Evolutionary conservation across 352 stramenopile genomes (phyloP).

Genomic region (Globisporangium paroecandrum): DNA sequence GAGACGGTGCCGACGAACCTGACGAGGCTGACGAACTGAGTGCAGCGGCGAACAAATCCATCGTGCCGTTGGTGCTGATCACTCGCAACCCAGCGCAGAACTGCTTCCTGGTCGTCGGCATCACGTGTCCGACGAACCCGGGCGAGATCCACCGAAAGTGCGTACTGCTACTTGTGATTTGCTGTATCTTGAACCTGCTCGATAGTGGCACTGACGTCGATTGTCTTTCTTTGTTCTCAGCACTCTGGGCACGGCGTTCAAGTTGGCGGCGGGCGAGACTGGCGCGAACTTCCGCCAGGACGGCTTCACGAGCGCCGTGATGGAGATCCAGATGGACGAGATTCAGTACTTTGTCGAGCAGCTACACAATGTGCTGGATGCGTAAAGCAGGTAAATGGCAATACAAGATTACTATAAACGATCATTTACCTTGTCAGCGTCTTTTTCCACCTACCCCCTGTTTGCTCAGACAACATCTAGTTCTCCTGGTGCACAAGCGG

Average conservation of each 20-base stretch:
- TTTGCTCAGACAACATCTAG: conserved; percentile 19
- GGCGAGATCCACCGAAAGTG: conserved; percentile 89
- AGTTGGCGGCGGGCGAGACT: conserved; percentile 91
- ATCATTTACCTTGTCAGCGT: background rate
- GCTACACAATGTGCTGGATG: conserved; percentile 90
- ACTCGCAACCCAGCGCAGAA: conserved; percentile 87
- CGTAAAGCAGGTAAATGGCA: conserved; percentile 29
- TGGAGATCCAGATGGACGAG: conserved; percentile 93
- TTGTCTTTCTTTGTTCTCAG: conserved; percentile 25
- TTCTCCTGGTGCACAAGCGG: conserved; percentile 71
- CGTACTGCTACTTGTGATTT: conserved; percentile 17
- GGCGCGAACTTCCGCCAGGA: conserved; percentile 92
- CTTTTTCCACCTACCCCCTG: background rate
- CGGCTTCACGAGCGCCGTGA: conserved; percentile 94
- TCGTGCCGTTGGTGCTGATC: conserved; percentile 77
- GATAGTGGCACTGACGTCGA: conserved; percentile 7
- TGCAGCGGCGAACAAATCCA: conserved; percentile 37
- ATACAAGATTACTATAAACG: background rate
- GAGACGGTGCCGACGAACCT: conserved; percentile 22
- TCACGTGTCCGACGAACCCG: conserved; percentile 88
- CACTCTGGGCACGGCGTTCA: conserved; percentile 92
- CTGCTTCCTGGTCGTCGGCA: conserved; percentile 94
- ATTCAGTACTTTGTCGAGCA: conserved; percentile 96
- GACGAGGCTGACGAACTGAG: conserved; percentile 24
- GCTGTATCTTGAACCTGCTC: conserved; percentile 6